A percentile compares a stretch with the other conserved stretches of the same genome.
These are phyloP conservation scores for Pisolithus tinctorius DNA, from an alignment of 768 basidiomycete species.

Conservation along the genomic window DNA sequence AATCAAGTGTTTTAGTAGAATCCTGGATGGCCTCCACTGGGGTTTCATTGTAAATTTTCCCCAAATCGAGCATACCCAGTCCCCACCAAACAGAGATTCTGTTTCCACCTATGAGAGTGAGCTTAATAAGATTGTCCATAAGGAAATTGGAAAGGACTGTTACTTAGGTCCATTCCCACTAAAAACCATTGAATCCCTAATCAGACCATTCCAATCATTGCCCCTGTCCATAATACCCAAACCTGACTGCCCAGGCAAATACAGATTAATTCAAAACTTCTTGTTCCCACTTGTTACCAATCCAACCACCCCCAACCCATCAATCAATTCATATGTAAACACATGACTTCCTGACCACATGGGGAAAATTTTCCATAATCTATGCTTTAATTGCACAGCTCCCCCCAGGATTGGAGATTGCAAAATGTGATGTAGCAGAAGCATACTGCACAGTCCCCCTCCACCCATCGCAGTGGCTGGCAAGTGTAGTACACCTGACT, in stretches of 20 bases:
- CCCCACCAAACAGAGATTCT: not conserved
- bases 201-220: slow-evolving; percentile 16
- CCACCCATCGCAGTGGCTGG: slow-evolving; percentile 23
- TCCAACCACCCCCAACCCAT: slow-evolving; percentile 20
- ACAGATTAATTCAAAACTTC: slow-evolving; percentile 24
- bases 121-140: not conserved
- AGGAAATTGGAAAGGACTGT: not conserved
- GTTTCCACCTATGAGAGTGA: not conserved
- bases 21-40: not conserved
- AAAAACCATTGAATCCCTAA: slow-evolving; percentile 12
- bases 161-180: not conserved
- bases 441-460: slow-evolving; percentile 27
- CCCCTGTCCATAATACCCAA: slow-evolving; percentile 24
- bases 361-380: not conserved
- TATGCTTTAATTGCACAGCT: not conserved
- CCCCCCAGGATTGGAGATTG: too few species aligned
- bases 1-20: not conserved
- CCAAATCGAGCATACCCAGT: not conserved
- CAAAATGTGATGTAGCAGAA: too few species aligned
- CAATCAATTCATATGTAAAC: slow-evolving; percentile 31
- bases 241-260: slow-evolving; percentile 16
- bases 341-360: slow-evolving; percentile 13
- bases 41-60: slow-evolving; percentile 10
- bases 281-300: too few species aligned
- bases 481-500: slow-evolving; percentile 10